Percentiles rank a stretch among this genome's conserved stretches.
These are phyloP conservation scores for Crucihimalaya himalaica DNA, from an alignment of 345 rosid species.

Conservation along the genomic window DNA sequence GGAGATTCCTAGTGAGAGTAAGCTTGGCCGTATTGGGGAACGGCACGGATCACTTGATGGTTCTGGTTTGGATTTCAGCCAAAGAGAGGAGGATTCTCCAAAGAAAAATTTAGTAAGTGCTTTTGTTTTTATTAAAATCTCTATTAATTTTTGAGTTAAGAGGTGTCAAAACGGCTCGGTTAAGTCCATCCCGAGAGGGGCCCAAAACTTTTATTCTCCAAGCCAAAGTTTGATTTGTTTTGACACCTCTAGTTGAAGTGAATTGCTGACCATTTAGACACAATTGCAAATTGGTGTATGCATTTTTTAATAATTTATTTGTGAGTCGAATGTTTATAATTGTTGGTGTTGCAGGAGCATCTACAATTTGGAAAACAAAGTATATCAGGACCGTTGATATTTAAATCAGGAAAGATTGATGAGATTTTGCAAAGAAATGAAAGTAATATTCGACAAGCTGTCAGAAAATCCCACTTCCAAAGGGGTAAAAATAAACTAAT, in stretches of 20 bases:
- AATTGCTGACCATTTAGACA: not conserved
- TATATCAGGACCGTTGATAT: conserved; percentile 54
- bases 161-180: not conserved
- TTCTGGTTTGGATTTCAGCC: conserved; percentile 36
- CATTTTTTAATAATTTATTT: not conserved
- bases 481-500: conserved; percentile 40
- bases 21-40: conserved; percentile 28
- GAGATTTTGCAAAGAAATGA: conserved; percentile 55
- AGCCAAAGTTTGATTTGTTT: not conserved
- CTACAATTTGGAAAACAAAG: conserved; percentile 31
- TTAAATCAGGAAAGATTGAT: conserved; percentile 49
- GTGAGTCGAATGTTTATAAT: conserved; percentile 1
- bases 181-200: not conserved
- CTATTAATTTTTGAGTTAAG: not conserved
- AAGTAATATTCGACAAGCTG: conserved; percentile 54
- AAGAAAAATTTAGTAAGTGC: conserved; percentile 43
- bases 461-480: conserved; percentile 49
- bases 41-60: conserved; percentile 43
- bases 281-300: not conserved
- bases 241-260: not conserved
- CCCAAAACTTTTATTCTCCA: too few relatives aligned
- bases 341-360: conserved; percentile 22
- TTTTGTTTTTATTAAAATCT: not conserved
- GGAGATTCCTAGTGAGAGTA: conserved; percentile 32
- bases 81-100: conserved; percentile 39